A percentile compares a stretch with the other conserved stretches of the same genome.
phyloP scores from a whole-genome alignment of 805 yeast genomes.

The Wickerhamomyces tratensis region DNA sequence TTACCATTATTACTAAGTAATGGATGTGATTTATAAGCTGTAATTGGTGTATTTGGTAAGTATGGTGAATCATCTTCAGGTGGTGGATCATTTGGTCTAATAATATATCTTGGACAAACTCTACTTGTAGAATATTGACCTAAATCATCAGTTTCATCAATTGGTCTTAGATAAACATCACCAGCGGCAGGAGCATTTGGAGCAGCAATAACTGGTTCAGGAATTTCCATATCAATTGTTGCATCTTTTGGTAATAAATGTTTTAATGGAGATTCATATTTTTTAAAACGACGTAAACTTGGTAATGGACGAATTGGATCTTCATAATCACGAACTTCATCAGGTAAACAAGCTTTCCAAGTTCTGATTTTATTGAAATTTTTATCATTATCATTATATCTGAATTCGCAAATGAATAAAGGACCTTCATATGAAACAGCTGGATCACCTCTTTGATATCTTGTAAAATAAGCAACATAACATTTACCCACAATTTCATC shows the following conservation, averaged over 20 bases:
- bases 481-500: slow-evolving; percentile 90
- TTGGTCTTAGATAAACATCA: slow-evolving; percentile 73
- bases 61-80: slow-evolving; percentile 10
- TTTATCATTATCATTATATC: slow-evolving; percentile 87
- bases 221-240: slow-evolving; percentile 60
- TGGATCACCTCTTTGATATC: slow-evolving; percentile 93
- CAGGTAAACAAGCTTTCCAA: slow-evolving; percentile 98
- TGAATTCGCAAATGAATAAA: slow-evolving; percentile 86
- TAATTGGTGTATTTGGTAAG: slow-evolving; percentile 9
- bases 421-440: slow-evolving; percentile 72
- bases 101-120: slow-evolving; percentile 32
- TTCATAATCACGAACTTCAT: slow-evolving; percentile 79
- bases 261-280: slow-evolving; percentile 78
- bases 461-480: slow-evolving; percentile 88
- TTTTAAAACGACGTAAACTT: slow-evolving; percentile 58
- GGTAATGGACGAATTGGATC: slow-evolving; percentile 71
- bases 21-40: slow-evolving; percentile 5
- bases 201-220: slow-evolving; percentile 75
- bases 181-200: slow-evolving; percentile 94
- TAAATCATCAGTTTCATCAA: slow-evolving; percentile 70
- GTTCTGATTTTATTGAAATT: slow-evolving; percentile 92
- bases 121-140: slow-evolving; percentile 59
- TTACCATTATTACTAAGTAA: too few relatives aligned
- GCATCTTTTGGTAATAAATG: slow-evolving; percentile 71
- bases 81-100: slow-evolving; percentile 32